Conservation (phyloP, 2,329 filamentous ascomycete genomes). For the Fusarium begoniae region DNA sequence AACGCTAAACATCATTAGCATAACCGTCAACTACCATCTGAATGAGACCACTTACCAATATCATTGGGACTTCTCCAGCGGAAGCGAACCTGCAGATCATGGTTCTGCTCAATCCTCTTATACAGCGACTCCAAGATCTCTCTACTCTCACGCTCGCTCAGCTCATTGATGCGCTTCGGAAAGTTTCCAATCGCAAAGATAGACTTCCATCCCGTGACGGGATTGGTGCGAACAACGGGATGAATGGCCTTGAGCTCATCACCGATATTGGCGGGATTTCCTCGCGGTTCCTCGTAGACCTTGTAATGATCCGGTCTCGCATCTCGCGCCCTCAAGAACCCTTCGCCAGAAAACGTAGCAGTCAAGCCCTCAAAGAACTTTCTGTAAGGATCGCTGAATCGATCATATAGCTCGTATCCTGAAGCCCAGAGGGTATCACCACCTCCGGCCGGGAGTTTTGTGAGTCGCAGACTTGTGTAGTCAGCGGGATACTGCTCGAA, state of each 20-base stretch:
- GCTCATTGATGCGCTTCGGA: slow-evolving; percentile 54
- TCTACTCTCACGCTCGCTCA: slow-evolving; percentile 54
- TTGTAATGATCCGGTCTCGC: slow-evolving; percentile 45
- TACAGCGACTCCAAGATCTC: slow-evolving; percentile 54
- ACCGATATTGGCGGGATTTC: slow-evolving; percentile 56
- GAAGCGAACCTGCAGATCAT: slow-evolving; percentile 59
- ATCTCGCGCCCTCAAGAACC: slow-evolving; percentile 22
- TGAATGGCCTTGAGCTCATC: slow-evolving; percentile 59
- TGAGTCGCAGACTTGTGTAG: slow-evolving; percentile 64
- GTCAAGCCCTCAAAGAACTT: slow-evolving; percentile 62
- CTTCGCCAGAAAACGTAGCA: slow-evolving; percentile 51
- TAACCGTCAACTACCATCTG: accelerated
- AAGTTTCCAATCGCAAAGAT: slow-evolving; percentile 55
- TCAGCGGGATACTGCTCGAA: slow-evolving; percentile 67
- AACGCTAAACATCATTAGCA: slow-evolving; percentile 51
- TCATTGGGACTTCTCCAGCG: slow-evolving; percentile 57
- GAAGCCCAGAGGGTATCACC: slow-evolving; percentile 69
- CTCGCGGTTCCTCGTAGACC: slow-evolving; percentile 48
- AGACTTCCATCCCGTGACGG: slow-evolving; percentile 69
- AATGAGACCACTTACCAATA: slow-evolving; percentile 29
- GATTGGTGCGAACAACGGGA: slow-evolving; percentile 68
- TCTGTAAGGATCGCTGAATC: slow-evolving; percentile 60
- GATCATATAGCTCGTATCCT: slow-evolving; percentile 68
- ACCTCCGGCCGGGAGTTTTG: slow-evolving; percentile 61
- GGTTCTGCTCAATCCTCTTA: slow-evolving; percentile 55